Evolutionary conservation across 78 protist genomes (phyloP), one percentile per base, ranked within the genome.

Genomic region (Dictyostelium capitatum): DNA sequence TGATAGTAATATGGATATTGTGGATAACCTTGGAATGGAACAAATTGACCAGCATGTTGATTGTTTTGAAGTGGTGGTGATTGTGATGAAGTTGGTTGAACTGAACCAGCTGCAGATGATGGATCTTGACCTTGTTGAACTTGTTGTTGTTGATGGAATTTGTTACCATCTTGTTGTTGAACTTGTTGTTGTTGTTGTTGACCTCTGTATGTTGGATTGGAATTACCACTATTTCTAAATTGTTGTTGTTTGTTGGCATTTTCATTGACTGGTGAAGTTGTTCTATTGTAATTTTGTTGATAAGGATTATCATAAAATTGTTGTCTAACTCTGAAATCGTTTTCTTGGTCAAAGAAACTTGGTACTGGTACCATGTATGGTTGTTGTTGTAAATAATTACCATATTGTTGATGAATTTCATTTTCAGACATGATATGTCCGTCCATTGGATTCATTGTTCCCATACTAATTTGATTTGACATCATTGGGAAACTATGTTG

Each of bases 231-330:
- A 43, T 80, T 75, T 74, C 93, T 80, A 67, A 87, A 87, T 48
- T 43, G 57, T 15, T 25, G 23, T 48, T 43, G 57, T 30, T 50
- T 50, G 19, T 75, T 43, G 82, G 54, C 6, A 14, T 70, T 75
- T 59, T 87, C 80, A 80, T 64, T 69, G n/a, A 82, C 90, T 65
- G 90, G 90, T 69, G 90, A 82, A 12, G 90, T 69, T 47, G 90
- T 82, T 50, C 90, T 54, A 28, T 69, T 82, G 67, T 80, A 80
- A 10, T 51, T 30, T 32, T 50, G 53, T 77, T 77, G 82, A 20
- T 83, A 78, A 4, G 41, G n/a, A 64, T 85, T 51, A 51, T 79
- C 28, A 11, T 51, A 41, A 19, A 28, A 53, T 81, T 65, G 78
- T 25, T 30, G 62, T 80, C 77, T 80, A 17, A 65, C n/a, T 69